Conservation (phyloP, 2,329 filamentous ascomycete genomes). For the Phoma sp. region DNA sequence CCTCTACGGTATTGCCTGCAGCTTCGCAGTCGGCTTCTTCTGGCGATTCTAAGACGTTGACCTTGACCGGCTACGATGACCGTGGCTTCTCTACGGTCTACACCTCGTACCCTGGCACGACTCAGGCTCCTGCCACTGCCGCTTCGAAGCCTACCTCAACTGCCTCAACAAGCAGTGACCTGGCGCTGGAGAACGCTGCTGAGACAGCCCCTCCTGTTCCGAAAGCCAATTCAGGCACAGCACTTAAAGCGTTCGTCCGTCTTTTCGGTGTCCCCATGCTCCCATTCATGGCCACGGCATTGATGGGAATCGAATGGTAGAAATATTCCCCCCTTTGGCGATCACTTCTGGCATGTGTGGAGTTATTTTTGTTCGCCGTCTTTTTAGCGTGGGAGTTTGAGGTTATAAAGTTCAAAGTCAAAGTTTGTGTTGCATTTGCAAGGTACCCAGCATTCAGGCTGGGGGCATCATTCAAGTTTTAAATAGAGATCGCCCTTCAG, state of each 20-base stretch:
- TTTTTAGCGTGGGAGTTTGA: constrained; percentile 13
- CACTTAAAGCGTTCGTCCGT: not conserved
- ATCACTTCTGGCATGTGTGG: not conserved
- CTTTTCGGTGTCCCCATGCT: not conserved
- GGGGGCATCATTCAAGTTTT: not conserved
- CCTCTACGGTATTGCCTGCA: constrained; percentile 61
- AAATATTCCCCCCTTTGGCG: not conserved
- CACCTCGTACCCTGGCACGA: constrained; percentile 37
- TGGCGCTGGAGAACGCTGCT: constrained; percentile 16
- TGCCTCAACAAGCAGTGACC: constrained; percentile 1
- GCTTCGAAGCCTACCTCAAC: constrained; percentile 5
- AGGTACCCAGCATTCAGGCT: not conserved
- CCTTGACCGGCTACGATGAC: constrained; percentile 57
- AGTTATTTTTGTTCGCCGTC: not conserved
- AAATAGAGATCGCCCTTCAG: not conserved
- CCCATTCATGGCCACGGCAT: not conserved
- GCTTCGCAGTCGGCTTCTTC: constrained; percentile 41
- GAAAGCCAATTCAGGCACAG: constrained; percentile 4
- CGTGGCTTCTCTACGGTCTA: constrained; percentile 59
- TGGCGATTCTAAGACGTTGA: constrained; percentile 44
- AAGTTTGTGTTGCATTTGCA: constrained; percentile 1
- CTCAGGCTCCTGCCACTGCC: constrained; percentile 11
- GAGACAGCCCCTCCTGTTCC: constrained; percentile 12
- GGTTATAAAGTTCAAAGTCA: constrained; percentile 10
- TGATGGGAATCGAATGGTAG: not conserved